Base-by-base conservation (phyloP, 495 filamentous ascomycete genomes). In the Annulohypoxylon stygium region DNA sequence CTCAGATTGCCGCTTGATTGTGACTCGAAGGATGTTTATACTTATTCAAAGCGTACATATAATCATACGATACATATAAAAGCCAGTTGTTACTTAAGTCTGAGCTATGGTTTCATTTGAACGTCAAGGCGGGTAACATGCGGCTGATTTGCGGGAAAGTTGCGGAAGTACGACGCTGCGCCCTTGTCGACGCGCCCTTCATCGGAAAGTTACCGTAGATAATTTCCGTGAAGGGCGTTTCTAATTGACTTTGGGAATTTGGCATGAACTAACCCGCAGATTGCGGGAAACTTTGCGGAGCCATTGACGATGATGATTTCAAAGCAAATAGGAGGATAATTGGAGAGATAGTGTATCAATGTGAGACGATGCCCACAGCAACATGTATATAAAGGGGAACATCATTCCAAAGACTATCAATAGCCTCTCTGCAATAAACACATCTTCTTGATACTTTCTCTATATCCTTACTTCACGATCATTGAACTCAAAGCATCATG, bases 91-190 rank as follows among this genome's bases (percentile, higher is more conserved):
- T 50, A 6, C 47, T 25, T 50, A 50, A 8, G 9, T 25, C 47
- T 6, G 7, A 50, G 16, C 16, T 23, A 20, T 30, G 30, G 5
- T 30, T 30, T 30, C 43, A 20, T 18, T 16, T 16, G 16, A 14
- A 8, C n/a, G 43, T 12, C 11, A 9, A 12, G 8, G 43, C 43
- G 43, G 18, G 20, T 18, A 50, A 50, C 47, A 25, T 50, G 47
- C 47, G 47, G 47, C 18, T 20, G 9, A 5, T 50, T 50, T 50
- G 47, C 47, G 47, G 47, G 47, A 50, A 50, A 50, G 16, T 50
- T 50, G 47, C 47, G 47, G 47, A 50, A 50, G 18, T 50, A 50
- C 47, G 1, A 47, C 43, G 16, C 43, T 16, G n/a, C 5, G 43
- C 43, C 16, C 43, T 14, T 25, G 20, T 20, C 47, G 20, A 16